Percentiles rank a stretch among this genome's conserved stretches.
These are phyloP conservation scores for Penicillium salamii DNA, from an alignment of 495 filamentous ascomycete species.

Conservation along the genomic window DNA sequence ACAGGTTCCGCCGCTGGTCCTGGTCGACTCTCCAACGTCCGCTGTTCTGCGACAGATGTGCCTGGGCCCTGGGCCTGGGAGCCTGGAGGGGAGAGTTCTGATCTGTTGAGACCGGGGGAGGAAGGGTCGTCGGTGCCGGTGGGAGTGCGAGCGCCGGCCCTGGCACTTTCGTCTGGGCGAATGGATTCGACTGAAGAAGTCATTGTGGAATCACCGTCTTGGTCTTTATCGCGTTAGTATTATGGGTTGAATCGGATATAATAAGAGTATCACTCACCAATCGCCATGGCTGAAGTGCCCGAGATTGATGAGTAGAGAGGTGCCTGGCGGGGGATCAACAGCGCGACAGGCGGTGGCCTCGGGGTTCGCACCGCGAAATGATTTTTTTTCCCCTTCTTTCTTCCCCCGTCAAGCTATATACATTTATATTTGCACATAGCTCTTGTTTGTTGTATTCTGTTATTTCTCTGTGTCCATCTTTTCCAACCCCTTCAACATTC, in stretches of 20 bases:
- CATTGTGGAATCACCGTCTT: slow-evolving; percentile 59
- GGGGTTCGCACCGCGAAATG: slow-evolving; percentile 14
- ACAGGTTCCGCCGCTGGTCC: slow-evolving; percentile 46
- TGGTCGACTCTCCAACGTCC: too few relatives aligned
- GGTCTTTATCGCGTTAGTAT: too few relatives aligned
- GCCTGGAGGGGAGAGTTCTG: slow-evolving; percentile 54
- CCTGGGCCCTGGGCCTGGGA: slow-evolving; percentile 41
- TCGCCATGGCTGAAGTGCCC: slow-evolving; percentile 16
- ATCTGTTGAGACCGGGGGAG: slow-evolving; percentile 17
- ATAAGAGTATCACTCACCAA: slow-evolving; percentile 25
- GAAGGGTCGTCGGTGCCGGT: slow-evolving; percentile 22
- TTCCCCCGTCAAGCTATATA: slow-evolving; percentile 13
- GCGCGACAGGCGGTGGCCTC: slow-evolving; percentile 26
- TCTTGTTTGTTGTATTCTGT: neutral
- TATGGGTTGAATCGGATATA: too few relatives aligned
- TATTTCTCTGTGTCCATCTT: neutral
- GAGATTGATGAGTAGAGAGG: neutral
- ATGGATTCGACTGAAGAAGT: slow-evolving; percentile 47
- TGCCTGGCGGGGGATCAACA: slow-evolving; percentile 16
- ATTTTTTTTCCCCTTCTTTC: slow-evolving; percentile 26
- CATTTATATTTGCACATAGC: too few relatives aligned
- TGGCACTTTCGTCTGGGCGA: slow-evolving; percentile 31
- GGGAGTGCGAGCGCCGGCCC: slow-evolving; percentile 35
- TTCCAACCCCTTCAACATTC: too few relatives aligned
- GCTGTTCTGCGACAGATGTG: slow-evolving; percentile 1